Evolutionary conservation across 495 filamentous ascomycete genomes (phyloP).

Genomic region (Stereocaulon alpinum): DNA sequence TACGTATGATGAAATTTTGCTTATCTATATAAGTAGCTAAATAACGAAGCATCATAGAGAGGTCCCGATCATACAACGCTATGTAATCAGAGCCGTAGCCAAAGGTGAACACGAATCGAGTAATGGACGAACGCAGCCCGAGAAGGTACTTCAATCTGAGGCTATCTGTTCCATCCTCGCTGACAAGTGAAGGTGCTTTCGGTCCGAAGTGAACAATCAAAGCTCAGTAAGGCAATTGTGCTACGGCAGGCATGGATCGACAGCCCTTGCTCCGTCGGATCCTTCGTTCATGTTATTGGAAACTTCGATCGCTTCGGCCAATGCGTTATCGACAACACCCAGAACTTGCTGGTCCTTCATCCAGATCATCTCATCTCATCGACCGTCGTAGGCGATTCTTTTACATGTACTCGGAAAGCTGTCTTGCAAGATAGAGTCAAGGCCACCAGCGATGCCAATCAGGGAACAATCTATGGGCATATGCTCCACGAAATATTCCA

Average conservation of each 20-base stretch:
- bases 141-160: constrained; percentile 49
- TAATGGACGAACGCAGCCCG: constrained; percentile 47
- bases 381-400: constrained; percentile 87
- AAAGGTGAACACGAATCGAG: constrained; percentile 53
- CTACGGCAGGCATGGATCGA: constrained; percentile 80
- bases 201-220: constrained; percentile 63
- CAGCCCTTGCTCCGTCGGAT: constrained; percentile 59
- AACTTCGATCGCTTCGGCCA: constrained; percentile 54
- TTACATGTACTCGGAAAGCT: constrained; percentile 76
- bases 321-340: constrained; percentile 63
- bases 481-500: constrained; percentile 93
- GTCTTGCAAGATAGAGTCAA: constrained; percentile 92
- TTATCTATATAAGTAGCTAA: constrained; percentile 17
- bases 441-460: constrained; percentile 63
- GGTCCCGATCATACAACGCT: constrained; percentile 67
- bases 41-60: constrained; percentile 40
- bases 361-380: constrained; percentile 93
- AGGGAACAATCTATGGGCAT: constrained; percentile 76
- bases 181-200: constrained; percentile 52
- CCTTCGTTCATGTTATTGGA: constrained; percentile 80
- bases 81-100: constrained; percentile 61
- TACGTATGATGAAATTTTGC: constrained; percentile 34
- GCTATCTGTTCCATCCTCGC: constrained; percentile 8
- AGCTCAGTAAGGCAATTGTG: constrained; percentile 53
- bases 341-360: constrained; percentile 84